Evolutionary conservation across 1,139 yeast genomes (phyloP), one percentile per base, ranked within the genome.

Genomic region (Nakaseomyces nivariensis): DNA sequence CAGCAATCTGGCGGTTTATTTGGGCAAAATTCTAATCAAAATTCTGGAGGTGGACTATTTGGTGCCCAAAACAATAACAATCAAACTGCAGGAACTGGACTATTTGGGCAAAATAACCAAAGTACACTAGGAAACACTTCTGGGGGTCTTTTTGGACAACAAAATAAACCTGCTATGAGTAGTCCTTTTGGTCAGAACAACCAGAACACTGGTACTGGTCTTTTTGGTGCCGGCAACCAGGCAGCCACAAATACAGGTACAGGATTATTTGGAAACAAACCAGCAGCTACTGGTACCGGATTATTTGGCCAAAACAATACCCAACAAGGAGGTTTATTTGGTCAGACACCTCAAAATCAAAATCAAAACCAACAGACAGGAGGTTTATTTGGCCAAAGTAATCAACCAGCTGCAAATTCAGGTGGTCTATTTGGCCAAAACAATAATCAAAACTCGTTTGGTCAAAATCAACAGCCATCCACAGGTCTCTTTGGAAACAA

Each of bases 211-310:
- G 29, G 29, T 6, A 64, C 63, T 37, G 65, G 69, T 5, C 53
- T 64, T 33, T 67, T 67, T 56, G 72, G 71, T 11, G 57, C 48
- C 51, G 46, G 37, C 3, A 9, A 41, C 43, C 10, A 24, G 5
- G 44, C n/a, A 9, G 10, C 26, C 10, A 27, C 22, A 5, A 43
- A 32, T n/a, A 48, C 61, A 13, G 46, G 56, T 49, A 52, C 59
- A 50, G 72, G 72, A 4, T 66, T 68, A 7, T 70, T 69, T 56
- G 77, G 76, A 1, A 51, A 50, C 46, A 58, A 58, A 31, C 46
- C 58, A n/a, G 53, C 61, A 5, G 34, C 40, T 7, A 9, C 22
- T 27, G n/a, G 40, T 17, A 11, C 40, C 36, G 72, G 72, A 3
- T 55, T 67, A 37, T 70, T 71, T 58, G 60, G 60, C 6, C 57